A percentile compares a stretch with the other conserved stretches of the same genome.
Evolutionary conservation across 1,139 yeast species (phyloP).

Genomic region (Blastobotrys niveus): DNA sequence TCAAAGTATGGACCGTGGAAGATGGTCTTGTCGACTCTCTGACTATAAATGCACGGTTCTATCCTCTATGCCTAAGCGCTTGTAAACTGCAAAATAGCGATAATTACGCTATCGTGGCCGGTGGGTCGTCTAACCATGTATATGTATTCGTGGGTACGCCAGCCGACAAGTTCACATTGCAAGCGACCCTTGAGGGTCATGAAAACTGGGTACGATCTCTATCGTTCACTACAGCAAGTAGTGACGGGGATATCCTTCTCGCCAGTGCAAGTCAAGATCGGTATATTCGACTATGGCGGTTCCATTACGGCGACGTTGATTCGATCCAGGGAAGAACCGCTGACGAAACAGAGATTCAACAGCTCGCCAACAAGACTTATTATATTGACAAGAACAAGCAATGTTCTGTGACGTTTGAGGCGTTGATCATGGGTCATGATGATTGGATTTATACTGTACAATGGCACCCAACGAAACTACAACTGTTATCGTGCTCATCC

Average conservation of each 20-base stretch:
- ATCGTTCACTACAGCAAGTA: conserved; percentile 47
- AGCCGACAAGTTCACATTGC: conserved; percentile 26
- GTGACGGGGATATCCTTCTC: conserved; percentile 50
- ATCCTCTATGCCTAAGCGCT: conserved; percentile 56
- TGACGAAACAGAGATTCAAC: conserved; percentile 19
- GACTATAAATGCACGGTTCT: conserved; percentile 41
- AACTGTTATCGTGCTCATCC: conserved; percentile 79
- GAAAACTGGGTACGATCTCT: conserved; percentile 90
- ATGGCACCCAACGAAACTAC: conserved; percentile 68
- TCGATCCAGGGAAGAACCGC: conserved; percentile 19
- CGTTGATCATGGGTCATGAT: conserved; percentile 94
- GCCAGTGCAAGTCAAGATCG: conserved; percentile 91
- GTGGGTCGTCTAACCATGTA: conserved; percentile 67
- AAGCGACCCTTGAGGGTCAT: conserved; percentile 69
- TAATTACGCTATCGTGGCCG: conserved; percentile 52
- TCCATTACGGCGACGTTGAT: conserved; percentile 47
- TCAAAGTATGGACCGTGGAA: conserved; percentile 46
- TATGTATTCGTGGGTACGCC: conserved; percentile 40
- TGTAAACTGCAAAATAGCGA: conserved; percentile 34
- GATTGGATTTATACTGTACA: conserved; percentile 88
- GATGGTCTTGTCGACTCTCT: conserved; percentile 17
- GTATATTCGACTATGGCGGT: conserved; percentile 80
- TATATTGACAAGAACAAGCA: conserved; percentile 28
- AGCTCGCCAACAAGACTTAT: conserved; percentile 28
- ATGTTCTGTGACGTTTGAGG: conserved; percentile 74